Conservation (phyloP, 31 red algal genomes). For the Asparagopsis taxiformis region DNA sequence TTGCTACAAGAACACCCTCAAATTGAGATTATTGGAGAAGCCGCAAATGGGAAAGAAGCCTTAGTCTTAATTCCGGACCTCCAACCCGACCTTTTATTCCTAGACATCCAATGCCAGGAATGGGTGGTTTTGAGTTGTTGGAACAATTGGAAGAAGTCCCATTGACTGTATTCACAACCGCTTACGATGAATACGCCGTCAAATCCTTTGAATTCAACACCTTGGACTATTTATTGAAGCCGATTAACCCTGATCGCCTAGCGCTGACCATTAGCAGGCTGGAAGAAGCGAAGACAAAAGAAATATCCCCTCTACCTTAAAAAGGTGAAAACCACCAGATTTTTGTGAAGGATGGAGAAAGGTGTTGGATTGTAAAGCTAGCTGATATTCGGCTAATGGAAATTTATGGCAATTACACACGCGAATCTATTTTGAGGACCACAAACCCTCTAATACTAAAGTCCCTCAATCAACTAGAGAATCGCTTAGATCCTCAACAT, state of each 20-base stretch:
- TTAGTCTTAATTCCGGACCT: background rate
- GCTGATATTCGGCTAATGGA: background rate
- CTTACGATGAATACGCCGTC: background rate
- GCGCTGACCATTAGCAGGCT: background rate
- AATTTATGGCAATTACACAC: background rate
- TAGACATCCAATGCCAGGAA: slow-evolving; percentile 2
- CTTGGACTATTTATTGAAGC: slow-evolving; percentile 8
- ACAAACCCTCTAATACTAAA: background rate
- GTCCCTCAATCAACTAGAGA: background rate
- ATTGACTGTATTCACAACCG: background rate
- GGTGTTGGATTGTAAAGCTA: background rate
- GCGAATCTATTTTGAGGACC: background rate
- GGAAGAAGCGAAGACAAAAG: background rate
- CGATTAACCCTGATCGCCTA: background rate
- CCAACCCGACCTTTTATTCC: background rate
- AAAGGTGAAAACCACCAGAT: background rate
- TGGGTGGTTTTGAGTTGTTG: background rate
- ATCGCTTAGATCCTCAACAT: background rate
- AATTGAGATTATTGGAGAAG: background rate
- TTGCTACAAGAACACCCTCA: background rate
- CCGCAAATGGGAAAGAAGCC: background rate
- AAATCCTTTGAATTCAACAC: slow-evolving; percentile 8
- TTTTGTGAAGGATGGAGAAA: slow-evolving; percentile 9
- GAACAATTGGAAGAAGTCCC: background rate
- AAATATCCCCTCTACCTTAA: no score